Conservation (phyloP, 2,329 filamentous ascomycete species). For the Cladosporium sp. region DNA sequence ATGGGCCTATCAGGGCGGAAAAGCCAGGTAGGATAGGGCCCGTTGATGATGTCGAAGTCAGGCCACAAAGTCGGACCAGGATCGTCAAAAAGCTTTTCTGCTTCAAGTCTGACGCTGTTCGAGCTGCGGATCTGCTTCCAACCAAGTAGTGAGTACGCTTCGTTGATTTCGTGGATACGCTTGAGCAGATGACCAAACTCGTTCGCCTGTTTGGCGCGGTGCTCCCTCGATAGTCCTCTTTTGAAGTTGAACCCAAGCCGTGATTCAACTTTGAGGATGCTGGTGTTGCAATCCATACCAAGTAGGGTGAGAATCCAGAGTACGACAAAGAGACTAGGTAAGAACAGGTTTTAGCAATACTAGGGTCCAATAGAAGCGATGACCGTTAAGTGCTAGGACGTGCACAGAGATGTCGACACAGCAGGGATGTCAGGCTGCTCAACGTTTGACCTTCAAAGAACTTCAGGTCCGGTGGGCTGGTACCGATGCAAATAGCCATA, state of each 20-base stretch:
- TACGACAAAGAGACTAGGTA: too few relatives aligned
- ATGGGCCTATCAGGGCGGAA: neutral
- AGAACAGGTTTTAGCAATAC: too few relatives aligned
- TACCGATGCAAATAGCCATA: too few relatives aligned
- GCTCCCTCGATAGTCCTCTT: neutral
- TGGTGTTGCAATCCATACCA: neutral
- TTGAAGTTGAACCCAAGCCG: neutral
- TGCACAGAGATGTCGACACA: too few relatives aligned
- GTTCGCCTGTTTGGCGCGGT: neutral
- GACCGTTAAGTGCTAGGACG: too few relatives aligned
- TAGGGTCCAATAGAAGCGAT: too few relatives aligned
- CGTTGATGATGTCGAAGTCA: neutral
- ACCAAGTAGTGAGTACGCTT: neutral
- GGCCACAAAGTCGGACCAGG: neutral
- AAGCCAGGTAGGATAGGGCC: neutral
- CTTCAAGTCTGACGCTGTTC: neutral
- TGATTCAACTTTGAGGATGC: neutral
- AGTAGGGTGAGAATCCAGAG: too few relatives aligned
- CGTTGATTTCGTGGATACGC: neutral
- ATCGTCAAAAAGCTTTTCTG: neutral
- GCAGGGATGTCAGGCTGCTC: too few relatives aligned
- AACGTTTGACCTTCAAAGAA: too few relatives aligned
- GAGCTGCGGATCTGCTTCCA: neutral
- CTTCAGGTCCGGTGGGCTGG: too few relatives aligned
- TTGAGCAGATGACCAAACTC: neutral